These are phyloP conservation scores for Heliophila coronopifolia DNA, from an alignment of 441 rosid genomes.

Conservation along the genomic window DNA sequence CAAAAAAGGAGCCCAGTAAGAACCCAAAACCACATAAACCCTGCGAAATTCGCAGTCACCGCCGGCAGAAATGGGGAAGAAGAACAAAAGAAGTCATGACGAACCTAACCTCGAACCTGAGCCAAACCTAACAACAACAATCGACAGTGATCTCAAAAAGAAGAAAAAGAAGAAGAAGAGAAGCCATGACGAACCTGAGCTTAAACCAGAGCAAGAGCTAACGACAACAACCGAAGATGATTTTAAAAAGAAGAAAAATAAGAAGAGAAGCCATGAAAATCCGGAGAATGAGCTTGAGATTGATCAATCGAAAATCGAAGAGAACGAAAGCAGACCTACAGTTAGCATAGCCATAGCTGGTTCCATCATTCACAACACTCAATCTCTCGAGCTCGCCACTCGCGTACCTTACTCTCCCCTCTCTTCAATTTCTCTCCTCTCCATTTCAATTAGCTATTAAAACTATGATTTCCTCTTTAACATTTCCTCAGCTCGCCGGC, in stretches of 20 bases:
- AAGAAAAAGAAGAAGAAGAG: constrained; percentile 24
- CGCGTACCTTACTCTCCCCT: constrained; percentile 45
- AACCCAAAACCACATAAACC: constrained; percentile 33
- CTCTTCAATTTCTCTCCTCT: not conserved
- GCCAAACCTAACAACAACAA: constrained; percentile 2
- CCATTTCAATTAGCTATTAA: not conserved
- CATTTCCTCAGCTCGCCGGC: constrained; percentile 64
- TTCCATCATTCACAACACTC: constrained; percentile 89
- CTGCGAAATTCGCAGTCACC: constrained; percentile 23
- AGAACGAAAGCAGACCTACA: constrained; percentile 36
- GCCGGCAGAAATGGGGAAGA: constrained; percentile 55
- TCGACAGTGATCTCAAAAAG: constrained; percentile 5
- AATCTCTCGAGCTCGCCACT: constrained; percentile 90
- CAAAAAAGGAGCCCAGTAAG: not conserved
- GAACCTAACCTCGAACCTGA: constrained; percentile 33
- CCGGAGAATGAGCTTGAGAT: too few species aligned
- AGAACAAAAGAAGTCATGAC: constrained; percentile 33
- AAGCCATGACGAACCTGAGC: not conserved
- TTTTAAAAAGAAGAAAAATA: too few species aligned
- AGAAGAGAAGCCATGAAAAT: too few species aligned
- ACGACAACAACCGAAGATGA: too few species aligned
- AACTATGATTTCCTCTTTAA: not conserved
- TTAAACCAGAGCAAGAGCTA: constrained; percentile 8
- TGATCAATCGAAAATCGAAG: constrained; percentile 5
- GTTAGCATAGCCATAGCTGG: constrained; percentile 82